Evolutionary conservation across 2,329 filamentous ascomycete genomes (phyloP).

Genomic region (Ceratocystis destructans): DNA sequence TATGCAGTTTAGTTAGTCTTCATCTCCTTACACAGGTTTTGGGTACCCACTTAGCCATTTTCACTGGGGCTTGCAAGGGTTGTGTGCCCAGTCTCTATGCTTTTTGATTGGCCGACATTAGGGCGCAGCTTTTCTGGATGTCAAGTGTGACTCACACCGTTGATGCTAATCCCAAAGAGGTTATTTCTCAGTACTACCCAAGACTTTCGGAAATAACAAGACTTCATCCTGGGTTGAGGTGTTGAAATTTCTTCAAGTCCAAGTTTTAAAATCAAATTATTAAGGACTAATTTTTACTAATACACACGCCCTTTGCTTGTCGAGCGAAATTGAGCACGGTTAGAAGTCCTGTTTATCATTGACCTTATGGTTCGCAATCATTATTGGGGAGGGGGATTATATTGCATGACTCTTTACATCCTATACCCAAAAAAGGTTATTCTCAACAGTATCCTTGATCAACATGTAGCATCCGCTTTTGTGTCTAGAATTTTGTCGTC

Average conservation of each 20-base stretch:
- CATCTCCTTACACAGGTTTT: not conserved
- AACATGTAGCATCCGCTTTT: not conserved
- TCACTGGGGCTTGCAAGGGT: not conserved
- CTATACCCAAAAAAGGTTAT: not conserved
- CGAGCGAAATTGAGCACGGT: not conserved
- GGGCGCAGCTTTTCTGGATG: conserved; percentile 4
- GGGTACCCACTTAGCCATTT: not conserved
- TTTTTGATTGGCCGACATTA: not conserved
- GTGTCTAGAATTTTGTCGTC: conserved; percentile 30
- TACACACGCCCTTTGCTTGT: not conserved
- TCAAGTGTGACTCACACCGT: conserved; percentile 11
- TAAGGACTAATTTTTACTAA: not conserved
- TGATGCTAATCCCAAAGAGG: not conserved
- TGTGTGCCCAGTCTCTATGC: not conserved
- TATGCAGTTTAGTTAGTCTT: not conserved
- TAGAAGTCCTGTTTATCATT: not conserved
- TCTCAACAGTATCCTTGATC: not conserved
- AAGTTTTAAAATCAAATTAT: not conserved
- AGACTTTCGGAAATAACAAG: not conserved
- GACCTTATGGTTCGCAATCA: not conserved
- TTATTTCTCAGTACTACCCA: not conserved
- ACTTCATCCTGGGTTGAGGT: not conserved
- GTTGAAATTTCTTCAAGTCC: not conserved
- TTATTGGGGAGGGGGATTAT: not conserved
- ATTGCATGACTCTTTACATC: not conserved